Evolutionary conservation across 805 yeast genomes (phyloP).

Genomic region (Metschnikowia hibisci): DNA sequence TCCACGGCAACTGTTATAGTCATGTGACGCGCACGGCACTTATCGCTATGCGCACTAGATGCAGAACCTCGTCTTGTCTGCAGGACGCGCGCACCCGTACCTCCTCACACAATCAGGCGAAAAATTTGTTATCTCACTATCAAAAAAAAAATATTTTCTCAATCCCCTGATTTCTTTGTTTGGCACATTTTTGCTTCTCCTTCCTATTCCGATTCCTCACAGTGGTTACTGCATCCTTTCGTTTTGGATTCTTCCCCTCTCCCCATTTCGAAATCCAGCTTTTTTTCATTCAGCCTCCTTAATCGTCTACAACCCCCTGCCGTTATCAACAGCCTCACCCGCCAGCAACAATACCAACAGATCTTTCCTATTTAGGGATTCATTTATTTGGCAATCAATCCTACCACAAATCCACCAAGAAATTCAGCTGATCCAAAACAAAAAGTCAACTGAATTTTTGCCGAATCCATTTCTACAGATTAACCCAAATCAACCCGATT

Average conservation of each 20-base stretch:
- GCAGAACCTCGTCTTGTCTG: neutral
- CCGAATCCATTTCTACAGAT: too few relatives aligned
- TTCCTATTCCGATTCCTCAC: too few relatives aligned
- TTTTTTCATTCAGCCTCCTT: neutral
- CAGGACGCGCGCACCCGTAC: neutral
- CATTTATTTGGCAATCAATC: too few relatives aligned
- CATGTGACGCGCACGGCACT: neutral
- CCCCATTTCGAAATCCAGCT: neutral
- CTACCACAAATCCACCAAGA: too few relatives aligned
- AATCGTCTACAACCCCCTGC: neutral
- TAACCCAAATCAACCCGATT: neutral
- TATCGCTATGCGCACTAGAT: neutral
- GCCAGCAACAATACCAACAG: too few relatives aligned
- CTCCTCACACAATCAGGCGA: constrained; percentile 6
- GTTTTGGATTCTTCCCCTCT: neutral
- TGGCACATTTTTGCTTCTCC: neutral
- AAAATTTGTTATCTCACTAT: constrained; percentile 7
- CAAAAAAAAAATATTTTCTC: constrained; percentile 4
- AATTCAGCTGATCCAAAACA: too few relatives aligned
- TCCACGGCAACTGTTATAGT: too few relatives aligned
- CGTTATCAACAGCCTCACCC: neutral
- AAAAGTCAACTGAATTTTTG: too few relatives aligned
- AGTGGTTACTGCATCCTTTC: neutral
- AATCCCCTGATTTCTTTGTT: neutral
- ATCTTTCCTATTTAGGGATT: too few relatives aligned